Conservation (phyloP, 768 basidiomycete genomes). For the Macrolepiota fuliginosa region DNA sequence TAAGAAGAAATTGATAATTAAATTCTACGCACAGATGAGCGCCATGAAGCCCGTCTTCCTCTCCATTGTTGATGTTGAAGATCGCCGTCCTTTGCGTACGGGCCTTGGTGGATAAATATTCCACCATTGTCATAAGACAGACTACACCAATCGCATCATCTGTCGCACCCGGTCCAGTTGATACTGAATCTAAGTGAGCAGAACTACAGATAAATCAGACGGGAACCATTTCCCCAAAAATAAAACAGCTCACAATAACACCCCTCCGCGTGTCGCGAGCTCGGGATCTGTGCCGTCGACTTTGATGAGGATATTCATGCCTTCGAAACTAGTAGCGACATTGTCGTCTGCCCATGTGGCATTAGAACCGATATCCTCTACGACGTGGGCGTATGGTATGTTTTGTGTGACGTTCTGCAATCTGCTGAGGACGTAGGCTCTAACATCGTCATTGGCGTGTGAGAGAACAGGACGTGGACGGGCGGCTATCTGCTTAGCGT, state of each 20-base stretch:
- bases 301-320: slow-evolving; percentile 59
- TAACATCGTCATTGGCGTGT: slow-evolving; percentile 17
- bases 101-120: slow-evolving; percentile 39
- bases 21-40: slow-evolving; percentile 44
- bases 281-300: slow-evolving; percentile 43
- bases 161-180: slow-evolving; percentile 62
- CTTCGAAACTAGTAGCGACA: slow-evolving; percentile 47
- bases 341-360: slow-evolving; percentile 34
- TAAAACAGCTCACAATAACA: slow-evolving; percentile 33
- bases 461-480: slow-evolving; percentile 17
- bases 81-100: slow-evolving; percentile 56
- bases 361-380: slow-evolving; percentile 31
- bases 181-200: slow-evolving; percentile 75
- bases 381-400: slow-evolving; percentile 3
- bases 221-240: slow-evolving; percentile 30
- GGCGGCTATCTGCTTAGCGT: slow-evolving; percentile 13
- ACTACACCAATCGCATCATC: slow-evolving; percentile 70
- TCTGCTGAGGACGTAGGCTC: slow-evolving; percentile 15
- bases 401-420: slow-evolving; percentile 9
- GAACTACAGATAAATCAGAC: slow-evolving; percentile 52
- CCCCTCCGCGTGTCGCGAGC: slow-evolving; percentile 34
- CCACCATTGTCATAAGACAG: slow-evolving; percentile 55
- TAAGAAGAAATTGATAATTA: not conserved
- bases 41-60: slow-evolving; percentile 68
- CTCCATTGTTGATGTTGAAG: slow-evolving; percentile 79